Evolutionary conservation across 1,139 yeast genomes (phyloP).

Genomic region (Magnusiomyces starmeri): DNA sequence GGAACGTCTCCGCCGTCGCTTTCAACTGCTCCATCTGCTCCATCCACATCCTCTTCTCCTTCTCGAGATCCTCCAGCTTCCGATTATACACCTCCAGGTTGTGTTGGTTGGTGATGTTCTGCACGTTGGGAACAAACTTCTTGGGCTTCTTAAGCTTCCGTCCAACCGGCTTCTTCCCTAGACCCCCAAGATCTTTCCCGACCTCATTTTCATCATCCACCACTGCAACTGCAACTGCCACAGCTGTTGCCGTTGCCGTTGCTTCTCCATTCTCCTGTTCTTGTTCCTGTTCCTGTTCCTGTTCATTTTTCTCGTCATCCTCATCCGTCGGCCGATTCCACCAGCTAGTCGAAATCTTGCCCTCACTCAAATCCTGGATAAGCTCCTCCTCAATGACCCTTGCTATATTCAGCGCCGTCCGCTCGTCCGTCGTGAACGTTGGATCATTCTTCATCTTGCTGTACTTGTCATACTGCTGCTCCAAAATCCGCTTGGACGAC

Average conservation of each 20-base stretch:
- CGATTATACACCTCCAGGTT: slow-evolving; percentile 42
- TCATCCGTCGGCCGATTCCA: slow-evolving; percentile 36
- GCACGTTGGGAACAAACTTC: slow-evolving; percentile 44
- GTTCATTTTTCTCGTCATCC: slow-evolving; percentile 3
- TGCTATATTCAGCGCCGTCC: slow-evolving; percentile 37
- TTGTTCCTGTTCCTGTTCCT: slow-evolving; percentile 17
- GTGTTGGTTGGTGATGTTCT: slow-evolving; percentile 44
- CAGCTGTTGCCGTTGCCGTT: not conserved
- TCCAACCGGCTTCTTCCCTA: not conserved
- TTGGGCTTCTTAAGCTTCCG: not conserved
- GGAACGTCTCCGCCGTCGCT: slow-evolving; percentile 1
- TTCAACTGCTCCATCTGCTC: slow-evolving; percentile 19
- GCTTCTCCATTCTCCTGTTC: slow-evolving; percentile 19
- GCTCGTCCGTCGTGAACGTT: slow-evolving; percentile 22
- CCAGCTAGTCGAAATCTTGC: slow-evolving; percentile 62
- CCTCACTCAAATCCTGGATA: slow-evolving; percentile 50
- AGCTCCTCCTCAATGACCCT: slow-evolving; percentile 61
- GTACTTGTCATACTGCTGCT: slow-evolving; percentile 32
- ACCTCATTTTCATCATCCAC: not conserved
- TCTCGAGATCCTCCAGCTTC: slow-evolving; percentile 40
- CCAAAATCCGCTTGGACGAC: slow-evolving; percentile 52
- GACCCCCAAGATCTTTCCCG: not conserved
- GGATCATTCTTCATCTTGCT: slow-evolving; percentile 26
- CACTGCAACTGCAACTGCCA: not conserved
- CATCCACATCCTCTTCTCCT: slow-evolving; percentile 48